Conservation (phyloP, 352 stramenopile species). For the Globisporangium spinosum region DNA sequence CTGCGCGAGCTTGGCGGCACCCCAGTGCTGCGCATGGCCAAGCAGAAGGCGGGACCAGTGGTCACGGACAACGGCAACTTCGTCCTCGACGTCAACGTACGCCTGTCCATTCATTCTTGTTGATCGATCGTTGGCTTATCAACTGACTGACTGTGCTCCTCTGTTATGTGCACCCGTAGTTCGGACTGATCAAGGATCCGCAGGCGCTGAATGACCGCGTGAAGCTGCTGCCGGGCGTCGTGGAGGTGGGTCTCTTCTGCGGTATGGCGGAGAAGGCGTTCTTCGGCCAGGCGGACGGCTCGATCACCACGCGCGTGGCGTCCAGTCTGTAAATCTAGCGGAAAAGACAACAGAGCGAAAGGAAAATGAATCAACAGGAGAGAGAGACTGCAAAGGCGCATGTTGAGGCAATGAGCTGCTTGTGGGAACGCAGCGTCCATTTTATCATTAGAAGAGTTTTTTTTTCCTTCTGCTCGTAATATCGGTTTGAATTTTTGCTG, state of each 20-base stretch:
- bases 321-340: slow-evolving; percentile 23
- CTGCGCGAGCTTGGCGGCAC: slow-evolving; percentile 52
- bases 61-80: slow-evolving; percentile 97
- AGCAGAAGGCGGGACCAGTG: slow-evolving; percentile 93
- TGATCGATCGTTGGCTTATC: not conserved
- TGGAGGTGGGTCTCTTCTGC: slow-evolving; percentile 87
- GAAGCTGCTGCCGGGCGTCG: slow-evolving; percentile 82
- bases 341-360: slow-evolving; percentile 7
- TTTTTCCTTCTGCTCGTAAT: not conserved
- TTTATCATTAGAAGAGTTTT: not conserved
- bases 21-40: slow-evolving; percentile 77
- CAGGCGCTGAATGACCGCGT: slow-evolving; percentile 60
- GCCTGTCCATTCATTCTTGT: not conserved
- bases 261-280: slow-evolving; percentile 87
- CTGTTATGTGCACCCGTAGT: slow-evolving; percentile 24
- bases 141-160: not conserved
- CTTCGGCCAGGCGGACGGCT: slow-evolving; percentile 84
- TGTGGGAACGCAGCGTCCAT: not conserved
- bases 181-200: slow-evolving; percentile 70
- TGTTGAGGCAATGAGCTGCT: not conserved
- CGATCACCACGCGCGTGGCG: slow-evolving; percentile 59
- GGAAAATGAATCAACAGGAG: not conserved
- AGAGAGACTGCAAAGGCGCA: not conserved
- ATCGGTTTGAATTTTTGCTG: not conserved
- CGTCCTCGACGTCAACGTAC: slow-evolving; percentile 80